A percentile compares a stretch with the other conserved stretches of the same genome.
These are phyloP conservation scores for Plasmodium sp. DNA, from an alignment of 169 alveolate genomes.

Conservation along the genomic window DNA sequence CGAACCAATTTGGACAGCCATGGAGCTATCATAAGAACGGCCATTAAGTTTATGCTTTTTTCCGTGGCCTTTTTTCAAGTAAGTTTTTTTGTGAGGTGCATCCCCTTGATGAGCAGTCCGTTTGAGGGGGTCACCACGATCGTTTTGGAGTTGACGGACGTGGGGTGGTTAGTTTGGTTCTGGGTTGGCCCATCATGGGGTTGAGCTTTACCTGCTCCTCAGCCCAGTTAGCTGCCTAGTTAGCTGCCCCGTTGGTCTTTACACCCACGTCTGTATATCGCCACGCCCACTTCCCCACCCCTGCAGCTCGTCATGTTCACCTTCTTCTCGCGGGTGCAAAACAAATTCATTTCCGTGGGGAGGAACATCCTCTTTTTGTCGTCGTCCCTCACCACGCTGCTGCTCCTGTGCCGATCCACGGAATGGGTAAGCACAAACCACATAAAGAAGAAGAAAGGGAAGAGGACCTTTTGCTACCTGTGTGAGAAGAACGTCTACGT, in stretches of 20 bases:
- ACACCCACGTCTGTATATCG: not conserved
- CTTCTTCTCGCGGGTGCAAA: slow-evolving; percentile 60
- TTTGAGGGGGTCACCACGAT: not conserved
- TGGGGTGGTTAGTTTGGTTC: no score
- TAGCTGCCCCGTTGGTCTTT: not conserved
- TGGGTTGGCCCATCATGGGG: no score
- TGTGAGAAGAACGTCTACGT: slow-evolving; percentile 73
- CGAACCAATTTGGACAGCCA: slow-evolving; percentile 83
- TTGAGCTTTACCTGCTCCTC: no score
- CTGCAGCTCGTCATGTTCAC: slow-evolving; percentile 67
- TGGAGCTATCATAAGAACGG: slow-evolving; percentile 82
- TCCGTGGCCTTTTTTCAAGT: slow-evolving; percentile 82
- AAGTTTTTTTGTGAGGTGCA: not conserved
- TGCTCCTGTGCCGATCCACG: slow-evolving; percentile 49
- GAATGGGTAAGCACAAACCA: slow-evolving; percentile 75
- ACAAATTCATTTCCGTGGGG: slow-evolving; percentile 53
- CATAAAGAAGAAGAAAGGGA: slow-evolving; percentile 66
- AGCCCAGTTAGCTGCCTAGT: no score
- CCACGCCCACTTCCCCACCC: not conserved
- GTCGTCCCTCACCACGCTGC: slow-evolving; percentile 46
- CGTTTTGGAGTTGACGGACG: no score
- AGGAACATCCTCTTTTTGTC: slow-evolving; percentile 64
- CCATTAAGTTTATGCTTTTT: slow-evolving; percentile 83
- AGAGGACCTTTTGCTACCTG: slow-evolving; percentile 59
- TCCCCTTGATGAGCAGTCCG: not conserved